These are phyloP conservation scores for Erigeron canadensis DNA, from an alignment of 129 eudicot species.

Conservation along the genomic window DNA sequence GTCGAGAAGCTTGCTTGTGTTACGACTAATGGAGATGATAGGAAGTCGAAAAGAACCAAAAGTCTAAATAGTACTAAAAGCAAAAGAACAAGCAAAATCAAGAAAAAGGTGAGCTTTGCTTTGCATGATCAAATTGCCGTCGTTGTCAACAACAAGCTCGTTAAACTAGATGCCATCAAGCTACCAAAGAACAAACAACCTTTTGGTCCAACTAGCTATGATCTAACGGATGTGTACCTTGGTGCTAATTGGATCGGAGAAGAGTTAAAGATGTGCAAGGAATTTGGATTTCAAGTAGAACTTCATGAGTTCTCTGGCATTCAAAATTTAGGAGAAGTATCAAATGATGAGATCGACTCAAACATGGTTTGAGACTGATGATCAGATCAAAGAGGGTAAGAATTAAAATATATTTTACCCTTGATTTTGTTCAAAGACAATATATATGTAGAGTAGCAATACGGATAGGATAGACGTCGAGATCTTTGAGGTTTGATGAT, in stretches of 20 bases:
- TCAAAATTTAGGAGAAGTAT: neutral
- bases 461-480: neutral
- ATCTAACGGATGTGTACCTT: constrained; percentile 24
- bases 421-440: constrained; percentile 8
- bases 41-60: constrained; percentile 2
- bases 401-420: neutral
- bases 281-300: constrained; percentile 22
- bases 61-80: neutral
- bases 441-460: neutral
- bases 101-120: constrained; percentile 35
- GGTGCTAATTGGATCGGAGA: constrained; percentile 35
- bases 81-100: neutral
- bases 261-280: constrained; percentile 32
- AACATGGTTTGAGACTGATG: neutral
- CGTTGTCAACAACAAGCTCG: constrained; percentile 31
- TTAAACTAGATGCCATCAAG: constrained; percentile 30
- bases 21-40: constrained; percentile 16
- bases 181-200: neutral
- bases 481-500: neutral
- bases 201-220: constrained; percentile 1
- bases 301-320: neutral
- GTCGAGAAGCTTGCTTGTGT: constrained; percentile 24
- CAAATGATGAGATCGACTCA: neutral
- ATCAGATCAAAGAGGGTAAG: constrained; percentile 1
- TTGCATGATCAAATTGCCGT: constrained; percentile 32